Base-by-base conservation (phyloP, 345 rosid species). In the Chamaenerion angustifolium region DNA sequence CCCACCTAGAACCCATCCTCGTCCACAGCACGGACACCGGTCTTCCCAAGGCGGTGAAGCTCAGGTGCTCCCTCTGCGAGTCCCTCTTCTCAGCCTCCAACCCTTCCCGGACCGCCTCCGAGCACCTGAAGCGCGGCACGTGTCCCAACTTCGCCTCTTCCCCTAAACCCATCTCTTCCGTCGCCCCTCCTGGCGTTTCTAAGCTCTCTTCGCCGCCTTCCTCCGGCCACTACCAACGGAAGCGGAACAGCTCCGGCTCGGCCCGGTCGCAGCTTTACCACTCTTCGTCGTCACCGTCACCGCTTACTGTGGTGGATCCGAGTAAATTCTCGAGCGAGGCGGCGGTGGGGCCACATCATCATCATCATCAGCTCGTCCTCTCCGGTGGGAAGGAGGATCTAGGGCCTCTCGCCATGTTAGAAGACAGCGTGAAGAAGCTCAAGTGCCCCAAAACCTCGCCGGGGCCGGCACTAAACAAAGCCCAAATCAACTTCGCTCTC, bases 21-120 rank as follows among this genome's bases (percentile, higher is more conserved):
- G 76, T 93, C 40, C 92, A 78, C 56, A 80, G 76, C 94, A 59
- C 86, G 57, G 99, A 85, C 54, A 85, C 94, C 43, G 90, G 92
- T 25, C 83, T 85, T 11, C 86, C 99, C 35, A 82, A 88, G 63
- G 90, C 97, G 7, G 99, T 88, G 31, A 93, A 85, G 75, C 99
- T 93, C 67, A 80, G 96, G 46, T 93, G 99, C 57, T 79, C 95
- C 37, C 63, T 93, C n/a, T 93, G 99, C 73, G 83, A 85, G 69
- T 90, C 99, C 51, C 81, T 81, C 52, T 93, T 93, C 78, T 93
- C 99, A 42, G 99, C 99, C 64, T 93, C 99, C 7, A 93, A 93
- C 52, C 96, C 99, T 25, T 93, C 96, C 0, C 78, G 99, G 50
- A 93, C 96, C 1, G 99, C 99, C 42, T 85, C 99, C 49, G 99